Evolutionary conservation across 78 protist genomes (phyloP), one percentile per base, ranked within the genome.

Genomic region (Acrasis kona): DNA sequence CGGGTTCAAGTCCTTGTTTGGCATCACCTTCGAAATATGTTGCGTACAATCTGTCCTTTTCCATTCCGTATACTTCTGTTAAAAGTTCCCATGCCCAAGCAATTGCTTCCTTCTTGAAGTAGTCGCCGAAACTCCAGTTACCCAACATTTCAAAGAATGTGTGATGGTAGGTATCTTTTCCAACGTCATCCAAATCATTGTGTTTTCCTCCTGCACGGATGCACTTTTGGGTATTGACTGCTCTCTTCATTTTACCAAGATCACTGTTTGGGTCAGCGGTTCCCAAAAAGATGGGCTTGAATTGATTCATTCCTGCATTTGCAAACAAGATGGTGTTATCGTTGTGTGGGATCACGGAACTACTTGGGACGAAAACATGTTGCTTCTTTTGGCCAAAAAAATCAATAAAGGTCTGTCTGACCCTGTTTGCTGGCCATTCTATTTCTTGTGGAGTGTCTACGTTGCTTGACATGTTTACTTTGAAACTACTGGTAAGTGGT

Each of bases 191-290:
- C 27, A 96, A 85, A 74, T 96, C 99, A 81, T 96, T 96, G 89
- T 96, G 99, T 84, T 96, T 96, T 68, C 99, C 99, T 7, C 99
- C 99, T 6, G 99, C 99, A 35, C 99, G 97, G 87, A 97, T 97
- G 87, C 99, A 97, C 89, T 94, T 95, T 64, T 97, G 99, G 32
- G 91, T 73, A 89, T 95, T 95, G 64, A 69, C 81, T 3, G 98
- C 98, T 38, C 98, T 86, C 86, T 78, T 86, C 35, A 92, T 70
- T 66, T 74, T 76, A 5, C 92, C 90, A 37, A 94, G 68, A 9
- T 79, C 84, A n/a, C 75, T 72, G 41, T 74, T 72, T 7, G 96
- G 97, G 78, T 90, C 91, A 5, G 65, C 92, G 10, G 84, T 80
- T 37, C 98, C 99, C 19, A 85, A 75, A 79, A 97, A 97, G 57